Conservation (phyloP, 2,329 filamentous ascomycete genomes). For the Colletotrichum cereale region DNA sequence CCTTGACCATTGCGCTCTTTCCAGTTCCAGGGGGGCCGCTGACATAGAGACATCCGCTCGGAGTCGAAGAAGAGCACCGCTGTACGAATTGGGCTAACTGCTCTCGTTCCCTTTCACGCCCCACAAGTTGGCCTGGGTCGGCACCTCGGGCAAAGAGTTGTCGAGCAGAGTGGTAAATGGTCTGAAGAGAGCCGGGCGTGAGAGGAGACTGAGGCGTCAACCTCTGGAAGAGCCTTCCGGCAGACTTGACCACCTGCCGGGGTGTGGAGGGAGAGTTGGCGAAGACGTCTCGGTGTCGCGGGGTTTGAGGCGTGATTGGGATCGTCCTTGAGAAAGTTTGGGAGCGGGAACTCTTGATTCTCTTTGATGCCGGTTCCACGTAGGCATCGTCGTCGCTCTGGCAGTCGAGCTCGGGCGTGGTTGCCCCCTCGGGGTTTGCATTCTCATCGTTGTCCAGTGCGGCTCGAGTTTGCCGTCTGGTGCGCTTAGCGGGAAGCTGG, state of each 20-base stretch:
- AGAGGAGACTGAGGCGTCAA: constrained; percentile 81
- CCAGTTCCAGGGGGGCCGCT: constrained; percentile 96
- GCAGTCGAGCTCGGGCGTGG: constrained; percentile 59
- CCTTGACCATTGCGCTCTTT: constrained; percentile 92
- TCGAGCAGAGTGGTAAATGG: constrained; percentile 87
- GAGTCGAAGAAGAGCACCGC: constrained; percentile 68
- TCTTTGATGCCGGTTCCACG: constrained; percentile 44
- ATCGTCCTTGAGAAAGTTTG: constrained; percentile 55
- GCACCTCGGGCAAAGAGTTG: constrained; percentile 88
- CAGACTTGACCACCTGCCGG: constrained; percentile 83
- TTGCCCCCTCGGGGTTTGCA: constrained; percentile 60
- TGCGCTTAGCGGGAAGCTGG: constrained; percentile 59
- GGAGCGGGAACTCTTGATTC: constrained; percentile 45
- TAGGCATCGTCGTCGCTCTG: constrained; percentile 53
- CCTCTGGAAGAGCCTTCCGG: constrained; percentile 80
- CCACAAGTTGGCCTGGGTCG: constrained; percentile 80
- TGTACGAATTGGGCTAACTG: constrained; percentile 79
- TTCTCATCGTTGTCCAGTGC: constrained; percentile 75
- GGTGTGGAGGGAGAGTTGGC: constrained; percentile 81
- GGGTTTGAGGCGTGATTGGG: constrained; percentile 78
- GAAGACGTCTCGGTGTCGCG: constrained; percentile 83
- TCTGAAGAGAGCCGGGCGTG: constrained; percentile 76
- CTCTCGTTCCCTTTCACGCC: constrained; percentile 76
- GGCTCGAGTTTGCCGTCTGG: constrained; percentile 58
- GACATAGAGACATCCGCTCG: constrained; percentile 89